Evolutionary conservation across 805 yeast genomes (phyloP).

Genomic region (Candida saitoana): DNA sequence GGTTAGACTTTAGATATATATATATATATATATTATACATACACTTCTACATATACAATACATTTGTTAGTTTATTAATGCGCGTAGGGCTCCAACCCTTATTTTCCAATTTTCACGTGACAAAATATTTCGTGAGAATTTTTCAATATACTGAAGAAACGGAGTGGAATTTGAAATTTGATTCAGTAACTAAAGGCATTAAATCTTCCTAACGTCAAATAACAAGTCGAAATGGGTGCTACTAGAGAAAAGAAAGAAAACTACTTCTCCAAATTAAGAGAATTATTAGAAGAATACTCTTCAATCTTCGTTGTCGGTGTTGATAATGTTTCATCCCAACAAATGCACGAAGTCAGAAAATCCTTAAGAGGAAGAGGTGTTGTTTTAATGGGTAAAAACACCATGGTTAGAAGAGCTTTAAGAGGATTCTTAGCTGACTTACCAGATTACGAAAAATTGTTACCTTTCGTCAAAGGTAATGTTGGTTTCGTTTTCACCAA

Average conservation of each 20-base stretch:
- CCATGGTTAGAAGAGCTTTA: slow-evolving; percentile 99
- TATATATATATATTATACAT: too few relatives aligned
- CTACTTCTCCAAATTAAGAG: slow-evolving; percentile 93
- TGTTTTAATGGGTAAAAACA: slow-evolving; percentile 99
- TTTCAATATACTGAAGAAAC: slow-evolving; percentile 3
- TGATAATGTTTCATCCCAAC: slow-evolving; percentile 99
- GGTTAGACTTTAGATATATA: too few relatives aligned
- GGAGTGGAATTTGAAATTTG: too few relatives aligned
- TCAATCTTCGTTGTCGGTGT: slow-evolving; percentile 98
- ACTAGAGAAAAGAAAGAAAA: slow-evolving; percentile 94
- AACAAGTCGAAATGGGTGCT: slow-evolving; percentile 99
- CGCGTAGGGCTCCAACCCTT: background rate
- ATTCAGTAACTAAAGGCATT: slow-evolving; percentile 45
- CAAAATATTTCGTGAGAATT: background rate
- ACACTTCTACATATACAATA: too few relatives aligned
- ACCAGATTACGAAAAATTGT: slow-evolving; percentile 92
- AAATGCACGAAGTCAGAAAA: slow-evolving; percentile 99
- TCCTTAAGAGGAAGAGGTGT: slow-evolving; percentile 91
- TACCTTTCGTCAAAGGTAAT: slow-evolving; percentile 96
- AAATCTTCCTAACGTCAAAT: slow-evolving; percentile 83
- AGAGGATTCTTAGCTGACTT: slow-evolving; percentile 90
- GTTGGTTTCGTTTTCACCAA: slow-evolving; percentile 99
- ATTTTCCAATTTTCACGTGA: slow-evolving; percentile 5
- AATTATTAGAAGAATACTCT: slow-evolving; percentile 93
- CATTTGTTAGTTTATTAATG: background rate